Evolutionary conservation across 1,139 yeast genomes (phyloP).

Genomic region (Hemisphaericaspora subhashii): DNA sequence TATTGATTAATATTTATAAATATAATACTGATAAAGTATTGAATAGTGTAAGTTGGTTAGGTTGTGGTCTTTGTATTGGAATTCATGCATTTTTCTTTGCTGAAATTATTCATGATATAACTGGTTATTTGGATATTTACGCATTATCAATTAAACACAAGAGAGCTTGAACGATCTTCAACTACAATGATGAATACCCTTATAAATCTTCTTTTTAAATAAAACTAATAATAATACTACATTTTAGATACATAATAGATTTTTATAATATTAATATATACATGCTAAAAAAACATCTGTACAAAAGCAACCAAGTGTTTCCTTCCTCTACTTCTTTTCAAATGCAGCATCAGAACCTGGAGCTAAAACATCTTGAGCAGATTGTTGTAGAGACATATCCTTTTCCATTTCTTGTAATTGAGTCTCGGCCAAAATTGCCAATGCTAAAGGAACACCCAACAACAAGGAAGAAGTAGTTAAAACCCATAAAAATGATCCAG

Average conservation of each 20-base stretch:
- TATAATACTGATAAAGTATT: constrained; percentile 42
- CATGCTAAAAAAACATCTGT: background rate
- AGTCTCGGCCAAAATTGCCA: constrained; percentile 88
- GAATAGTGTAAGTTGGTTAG: constrained; percentile 60
- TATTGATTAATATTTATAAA: constrained; percentile 39
- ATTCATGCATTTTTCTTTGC: constrained; percentile 76
- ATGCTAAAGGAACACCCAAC: constrained; percentile 88
- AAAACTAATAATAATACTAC: background rate
- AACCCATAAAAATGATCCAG: constrained; percentile 83
- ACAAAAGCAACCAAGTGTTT: background rate
- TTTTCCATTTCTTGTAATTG: constrained; percentile 93
- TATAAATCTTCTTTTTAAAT: background rate
- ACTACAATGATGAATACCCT: background rate
- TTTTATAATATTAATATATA: constrained; percentile 1
- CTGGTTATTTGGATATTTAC: constrained; percentile 79
- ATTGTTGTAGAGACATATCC: constrained; percentile 83
- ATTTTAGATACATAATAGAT: constrained; percentile 3
- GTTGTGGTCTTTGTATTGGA: constrained; percentile 75
- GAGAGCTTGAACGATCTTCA: constrained; percentile 34
- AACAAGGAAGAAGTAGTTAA: constrained; percentile 80
- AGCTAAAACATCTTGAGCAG: constrained; percentile 80
- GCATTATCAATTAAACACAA: constrained; percentile 85
- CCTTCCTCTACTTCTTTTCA: constrained; percentile 26
- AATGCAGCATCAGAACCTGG: constrained; percentile 67
- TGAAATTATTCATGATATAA: constrained; percentile 82